Evolutionary conservation across 768 basidiomycete genomes (phyloP).

Genomic region (Suillus ampliporus): DNA sequence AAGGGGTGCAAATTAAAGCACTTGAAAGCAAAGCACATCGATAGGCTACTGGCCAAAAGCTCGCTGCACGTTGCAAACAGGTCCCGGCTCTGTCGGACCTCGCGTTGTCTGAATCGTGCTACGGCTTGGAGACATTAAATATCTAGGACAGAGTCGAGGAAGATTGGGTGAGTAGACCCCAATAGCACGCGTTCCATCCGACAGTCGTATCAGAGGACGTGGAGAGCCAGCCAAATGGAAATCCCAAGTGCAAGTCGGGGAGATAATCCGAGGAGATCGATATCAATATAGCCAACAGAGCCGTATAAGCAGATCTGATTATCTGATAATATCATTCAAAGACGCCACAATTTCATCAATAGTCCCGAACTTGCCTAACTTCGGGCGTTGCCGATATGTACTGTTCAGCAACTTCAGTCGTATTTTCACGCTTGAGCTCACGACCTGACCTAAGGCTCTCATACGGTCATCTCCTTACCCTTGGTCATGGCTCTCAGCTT

Average conservation of each 20-base stretch:
- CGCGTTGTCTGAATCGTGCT: neutral
- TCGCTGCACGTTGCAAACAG: slow-evolving; percentile 2
- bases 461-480: too few species aligned
- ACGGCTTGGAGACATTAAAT: neutral
- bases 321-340: too few species aligned
- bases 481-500: too few species aligned
- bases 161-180: neutral
- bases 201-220: too few species aligned
- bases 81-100: neutral
- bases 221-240: neutral
- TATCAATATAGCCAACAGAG: too few species aligned
- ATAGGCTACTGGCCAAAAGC: neutral
- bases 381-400: too few species aligned
- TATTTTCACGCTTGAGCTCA: too few species aligned
- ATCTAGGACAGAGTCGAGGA: neutral
- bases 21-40: neutral
- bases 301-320: too few species aligned
- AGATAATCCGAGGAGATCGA: neutral
- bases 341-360: too few species aligned
- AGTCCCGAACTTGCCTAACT: too few species aligned
- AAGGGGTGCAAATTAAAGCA: neutral
- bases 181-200: neutral
- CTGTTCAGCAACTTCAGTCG: too few species aligned
- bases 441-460: too few species aligned
- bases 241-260: neutral